phyloP scores from a whole-genome alignment of 306 rosid species.

The Lupinus albus region DNA sequence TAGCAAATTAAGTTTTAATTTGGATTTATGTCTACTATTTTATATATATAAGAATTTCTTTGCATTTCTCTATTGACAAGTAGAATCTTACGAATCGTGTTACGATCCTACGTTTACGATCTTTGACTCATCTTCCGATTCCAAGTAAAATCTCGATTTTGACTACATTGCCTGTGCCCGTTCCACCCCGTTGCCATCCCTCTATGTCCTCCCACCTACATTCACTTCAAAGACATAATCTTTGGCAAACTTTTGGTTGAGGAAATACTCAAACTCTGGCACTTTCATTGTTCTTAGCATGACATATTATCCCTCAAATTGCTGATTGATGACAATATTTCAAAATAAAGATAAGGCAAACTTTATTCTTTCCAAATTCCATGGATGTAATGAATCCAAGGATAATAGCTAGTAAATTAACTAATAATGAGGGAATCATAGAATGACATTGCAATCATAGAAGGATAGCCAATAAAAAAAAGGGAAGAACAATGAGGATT shows the following conservation, averaged over 20 bases:
- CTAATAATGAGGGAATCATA: background rate
- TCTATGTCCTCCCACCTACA: slow-evolving; percentile 10
- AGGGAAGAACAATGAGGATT: background rate
- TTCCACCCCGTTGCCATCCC: too few species aligned
- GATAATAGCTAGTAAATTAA: background rate
- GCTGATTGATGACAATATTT: background rate
- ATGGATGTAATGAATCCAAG: background rate
- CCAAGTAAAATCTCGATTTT: too few species aligned
- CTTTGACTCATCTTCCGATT: too few species aligned
- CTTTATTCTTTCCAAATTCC: background rate
- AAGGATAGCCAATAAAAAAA: background rate
- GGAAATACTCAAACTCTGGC: background rate
- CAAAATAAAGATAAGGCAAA: background rate
- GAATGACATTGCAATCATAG: background rate
- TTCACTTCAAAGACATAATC: background rate
- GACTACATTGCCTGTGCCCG: too few species aligned
- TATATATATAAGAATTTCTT: too few species aligned
- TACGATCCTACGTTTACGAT: too few species aligned
- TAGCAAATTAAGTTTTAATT: too few species aligned
- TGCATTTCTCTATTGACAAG: too few species aligned
- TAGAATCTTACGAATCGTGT: too few species aligned
- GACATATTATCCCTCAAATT: background rate
- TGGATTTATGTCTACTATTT: too few species aligned
- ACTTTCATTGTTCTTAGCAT: background rate
- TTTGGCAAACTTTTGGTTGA: background rate